phyloP scores from a whole-genome alignment of 2,329 filamentous ascomycete genomes.

The Zymoseptoria passerinii region DNA sequence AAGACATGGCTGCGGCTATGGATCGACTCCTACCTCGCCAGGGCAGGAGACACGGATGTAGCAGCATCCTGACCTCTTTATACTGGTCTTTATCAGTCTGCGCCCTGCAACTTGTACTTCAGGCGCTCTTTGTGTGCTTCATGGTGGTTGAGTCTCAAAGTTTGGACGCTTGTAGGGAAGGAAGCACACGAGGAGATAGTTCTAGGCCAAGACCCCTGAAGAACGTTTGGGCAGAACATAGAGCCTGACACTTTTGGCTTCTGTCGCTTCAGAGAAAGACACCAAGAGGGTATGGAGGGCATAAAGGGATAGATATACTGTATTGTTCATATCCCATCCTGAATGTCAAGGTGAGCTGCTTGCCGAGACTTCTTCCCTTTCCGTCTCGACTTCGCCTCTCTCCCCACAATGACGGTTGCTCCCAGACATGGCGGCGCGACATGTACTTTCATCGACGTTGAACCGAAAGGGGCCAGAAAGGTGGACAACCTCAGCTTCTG shows the following conservation, averaged over 20 bases:
- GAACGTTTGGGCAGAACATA: neutral
- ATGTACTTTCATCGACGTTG: too few species aligned
- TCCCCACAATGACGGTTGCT: too few species aligned
- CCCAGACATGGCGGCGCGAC: too few species aligned
- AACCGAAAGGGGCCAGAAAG: too few species aligned
- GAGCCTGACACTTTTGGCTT: neutral
- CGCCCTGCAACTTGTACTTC: neutral
- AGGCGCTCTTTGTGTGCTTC: neutral
- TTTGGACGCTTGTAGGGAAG: neutral
- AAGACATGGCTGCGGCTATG: neutral
- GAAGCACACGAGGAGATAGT: neutral
- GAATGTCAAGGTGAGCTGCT: too few species aligned
- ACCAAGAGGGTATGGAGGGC: too few species aligned
- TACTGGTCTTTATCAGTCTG: neutral
- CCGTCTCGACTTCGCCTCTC: too few species aligned
- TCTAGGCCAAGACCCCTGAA: neutral
- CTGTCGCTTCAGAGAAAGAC: neutral
- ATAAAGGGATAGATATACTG: too few species aligned
- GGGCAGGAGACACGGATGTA: neutral
- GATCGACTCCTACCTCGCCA: constrained; percentile 1
- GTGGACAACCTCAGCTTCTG: too few species aligned
- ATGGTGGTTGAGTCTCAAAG: neutral
- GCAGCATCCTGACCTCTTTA: neutral
- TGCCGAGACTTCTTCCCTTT: too few species aligned
- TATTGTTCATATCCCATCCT: too few species aligned